Percentiles rank a stretch among this genome's conserved stretches.
phyloP scores from a whole-genome alignment of 495 filamentous ascomycete genomes.

The Aspergillus taichungensis region DNA sequence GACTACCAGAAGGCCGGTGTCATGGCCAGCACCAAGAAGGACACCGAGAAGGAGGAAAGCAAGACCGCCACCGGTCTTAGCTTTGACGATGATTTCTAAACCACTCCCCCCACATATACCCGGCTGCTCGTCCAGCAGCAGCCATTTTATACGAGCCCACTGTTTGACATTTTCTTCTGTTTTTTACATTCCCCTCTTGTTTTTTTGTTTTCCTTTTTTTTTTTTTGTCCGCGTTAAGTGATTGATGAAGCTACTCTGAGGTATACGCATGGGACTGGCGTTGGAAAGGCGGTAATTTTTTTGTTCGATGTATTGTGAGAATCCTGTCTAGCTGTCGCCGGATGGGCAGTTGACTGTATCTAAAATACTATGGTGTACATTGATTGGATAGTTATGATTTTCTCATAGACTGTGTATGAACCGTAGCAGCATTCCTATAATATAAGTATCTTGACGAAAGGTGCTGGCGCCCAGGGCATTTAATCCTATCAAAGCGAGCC shows the following conservation, averaged over 20 bases:
- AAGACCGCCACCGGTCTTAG: constrained; percentile 60
- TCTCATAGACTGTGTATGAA: neutral
- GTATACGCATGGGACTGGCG: constrained; percentile 37
- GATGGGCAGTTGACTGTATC: constrained; percentile 22
- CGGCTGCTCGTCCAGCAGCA: constrained; percentile 13
- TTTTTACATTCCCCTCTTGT: constrained; percentile 18
- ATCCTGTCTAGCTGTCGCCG: constrained; percentile 5
- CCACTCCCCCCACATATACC: constrained; percentile 16
- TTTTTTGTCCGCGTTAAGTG: constrained; percentile 7
- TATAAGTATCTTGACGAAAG: neutral
- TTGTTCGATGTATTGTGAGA: constrained; percentile 10
- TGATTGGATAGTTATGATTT: constrained; percentile 7
- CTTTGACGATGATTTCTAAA: constrained; percentile 97
- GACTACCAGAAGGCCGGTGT: constrained; percentile 99
- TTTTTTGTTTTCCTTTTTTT: constrained; percentile 7
- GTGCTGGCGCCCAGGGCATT: no score
- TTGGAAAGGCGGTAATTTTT: constrained; percentile 19
- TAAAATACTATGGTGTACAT: constrained; percentile 19
- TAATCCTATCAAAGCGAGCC: no score
- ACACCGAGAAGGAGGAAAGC: constrained; percentile 48
- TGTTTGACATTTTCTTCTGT: constrained; percentile 5
- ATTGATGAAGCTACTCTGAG: constrained; percentile 26
- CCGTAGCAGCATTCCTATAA: neutral
- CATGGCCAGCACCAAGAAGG: constrained; percentile 89
- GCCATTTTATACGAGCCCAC: constrained; percentile 18